Percentiles rank a stretch among this genome's conserved stretches.
Conservation (phyloP, 805 yeast species). For the Kodamaea jinghongensis region DNA sequence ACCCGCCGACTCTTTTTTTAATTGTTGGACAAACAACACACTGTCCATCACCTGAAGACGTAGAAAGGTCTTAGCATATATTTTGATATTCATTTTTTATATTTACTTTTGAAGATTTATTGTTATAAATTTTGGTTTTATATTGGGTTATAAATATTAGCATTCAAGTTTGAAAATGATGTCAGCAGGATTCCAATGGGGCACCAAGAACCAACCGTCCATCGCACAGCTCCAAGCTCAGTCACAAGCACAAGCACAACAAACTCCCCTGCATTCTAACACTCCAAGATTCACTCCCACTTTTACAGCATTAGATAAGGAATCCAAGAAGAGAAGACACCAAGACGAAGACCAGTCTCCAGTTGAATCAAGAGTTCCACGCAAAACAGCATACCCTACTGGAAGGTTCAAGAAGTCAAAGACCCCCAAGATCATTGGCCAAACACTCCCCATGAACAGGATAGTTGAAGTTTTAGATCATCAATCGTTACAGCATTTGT, state of each 20-base stretch:
- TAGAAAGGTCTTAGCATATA: too few relatives aligned
- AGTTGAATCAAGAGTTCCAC: constrained; percentile 6
- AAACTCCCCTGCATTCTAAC: constrained; percentile 3
- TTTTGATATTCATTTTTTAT: too few relatives aligned
- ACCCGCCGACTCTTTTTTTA: too few relatives aligned
- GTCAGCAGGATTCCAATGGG: constrained; percentile 31
- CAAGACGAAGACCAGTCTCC: constrained; percentile 12
- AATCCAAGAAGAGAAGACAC: constrained; percentile 15
- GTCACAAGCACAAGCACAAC: background rate
- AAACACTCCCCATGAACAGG: constrained; percentile 59
- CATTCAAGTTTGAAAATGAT: constrained; percentile 2
- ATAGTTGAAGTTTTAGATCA: constrained; percentile 68
- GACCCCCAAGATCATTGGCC: constrained; percentile 51
- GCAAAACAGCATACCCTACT: constrained; percentile 8
- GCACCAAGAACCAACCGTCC: constrained; percentile 7
- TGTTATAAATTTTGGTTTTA: too few relatives aligned
- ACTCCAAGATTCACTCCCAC: constrained; percentile 14
- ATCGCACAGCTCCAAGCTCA: too few relatives aligned
- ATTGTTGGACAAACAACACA: too few relatives aligned
- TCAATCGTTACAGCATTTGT: constrained; percentile 48
- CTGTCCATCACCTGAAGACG: too few relatives aligned
- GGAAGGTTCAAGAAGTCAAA: constrained; percentile 27
- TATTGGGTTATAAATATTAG: too few relatives aligned
- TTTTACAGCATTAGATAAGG: constrained; percentile 3
- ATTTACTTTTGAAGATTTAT: too few relatives aligned